Conservation (phyloP, 257 asterid species). For the Voacanga thouarsii region DNA sequence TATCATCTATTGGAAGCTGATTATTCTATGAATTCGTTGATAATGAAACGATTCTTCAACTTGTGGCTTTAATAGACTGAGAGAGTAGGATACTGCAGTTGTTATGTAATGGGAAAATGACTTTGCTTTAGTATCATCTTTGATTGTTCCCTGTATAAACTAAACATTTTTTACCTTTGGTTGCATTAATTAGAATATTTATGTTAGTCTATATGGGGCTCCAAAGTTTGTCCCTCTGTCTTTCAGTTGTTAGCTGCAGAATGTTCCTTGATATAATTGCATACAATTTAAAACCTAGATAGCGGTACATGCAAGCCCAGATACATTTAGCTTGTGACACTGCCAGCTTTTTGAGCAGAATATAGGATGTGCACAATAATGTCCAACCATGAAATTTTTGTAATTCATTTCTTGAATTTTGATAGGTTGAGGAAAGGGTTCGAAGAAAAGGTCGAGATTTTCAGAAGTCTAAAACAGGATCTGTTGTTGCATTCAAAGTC, state of each 20-base stretch:
- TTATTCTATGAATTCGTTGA: neutral
- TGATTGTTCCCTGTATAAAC: neutral
- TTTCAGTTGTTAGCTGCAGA: neutral
- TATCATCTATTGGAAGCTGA: neutral
- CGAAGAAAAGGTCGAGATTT: conserved; percentile 69
- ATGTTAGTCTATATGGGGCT: neutral
- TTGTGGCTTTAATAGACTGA: neutral
- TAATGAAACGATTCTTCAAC: neutral
- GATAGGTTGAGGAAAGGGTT: conserved; percentile 92
- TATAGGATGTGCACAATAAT: neutral
- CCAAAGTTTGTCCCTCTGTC: neutral
- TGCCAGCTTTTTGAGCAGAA: neutral
- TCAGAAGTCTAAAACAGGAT: conserved; percentile 86
- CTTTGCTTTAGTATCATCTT: neutral
- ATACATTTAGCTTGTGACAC: neutral
- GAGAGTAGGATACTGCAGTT: neutral
- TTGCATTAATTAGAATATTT: neutral
- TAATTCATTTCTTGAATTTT: conserved; percentile 9
- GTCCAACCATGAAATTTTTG: neutral
- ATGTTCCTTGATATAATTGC: neutral
- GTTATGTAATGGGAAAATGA: neutral
- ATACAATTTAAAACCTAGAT: neutral
- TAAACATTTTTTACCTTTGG: neutral
- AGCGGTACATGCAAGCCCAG: neutral
- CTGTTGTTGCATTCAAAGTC: conserved; percentile 94